phyloP scores from a whole-genome alignment of 129 eudicot species.

The Flaveria ramosissima region DNA sequence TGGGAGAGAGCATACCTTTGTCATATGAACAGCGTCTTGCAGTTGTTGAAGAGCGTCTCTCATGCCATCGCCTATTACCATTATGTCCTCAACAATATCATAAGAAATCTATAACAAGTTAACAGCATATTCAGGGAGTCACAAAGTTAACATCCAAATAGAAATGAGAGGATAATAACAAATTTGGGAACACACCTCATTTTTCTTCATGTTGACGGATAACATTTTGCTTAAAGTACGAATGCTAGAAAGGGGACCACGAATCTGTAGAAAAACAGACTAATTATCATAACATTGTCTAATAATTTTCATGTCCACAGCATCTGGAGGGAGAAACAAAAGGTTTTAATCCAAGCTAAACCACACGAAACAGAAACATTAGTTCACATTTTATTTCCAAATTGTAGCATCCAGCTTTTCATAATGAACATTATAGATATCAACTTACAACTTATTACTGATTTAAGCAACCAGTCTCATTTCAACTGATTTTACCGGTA shows the following conservation, averaged over 20 bases:
- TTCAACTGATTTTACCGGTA: neutral
- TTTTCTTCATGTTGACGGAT: conserved; percentile 66
- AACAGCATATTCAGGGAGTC: conserved; percentile 17
- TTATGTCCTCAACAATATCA: conserved; percentile 86
- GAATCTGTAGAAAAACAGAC: conserved; percentile 60
- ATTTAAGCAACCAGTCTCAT: neutral
- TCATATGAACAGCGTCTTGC: conserved; percentile 90
- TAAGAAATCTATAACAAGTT: conserved; percentile 57
- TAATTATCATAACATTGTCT: conserved; percentile 8
- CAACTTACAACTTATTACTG: neutral
- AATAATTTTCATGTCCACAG: conserved; percentile 16
- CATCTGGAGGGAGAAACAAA: neutral
- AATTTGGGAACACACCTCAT: conserved; percentile 54
- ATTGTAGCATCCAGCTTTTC: neutral
- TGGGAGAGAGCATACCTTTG: conserved; percentile 66
- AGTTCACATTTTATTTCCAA: neutral
- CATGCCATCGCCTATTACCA: conserved; percentile 77
- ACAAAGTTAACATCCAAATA: conserved; percentile 23
- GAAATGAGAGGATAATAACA: conserved; percentile 10
- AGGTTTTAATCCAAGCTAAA: neutral
- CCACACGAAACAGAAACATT: neutral
- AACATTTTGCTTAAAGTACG: conserved; percentile 85
- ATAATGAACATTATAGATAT: neutral
- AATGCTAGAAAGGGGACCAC: conserved; percentile 93
- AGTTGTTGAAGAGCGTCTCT: conserved; percentile 82